Evolutionary conservation across 805 yeast genomes (phyloP).

Genomic region (Ogataea degrootiae): DNA sequence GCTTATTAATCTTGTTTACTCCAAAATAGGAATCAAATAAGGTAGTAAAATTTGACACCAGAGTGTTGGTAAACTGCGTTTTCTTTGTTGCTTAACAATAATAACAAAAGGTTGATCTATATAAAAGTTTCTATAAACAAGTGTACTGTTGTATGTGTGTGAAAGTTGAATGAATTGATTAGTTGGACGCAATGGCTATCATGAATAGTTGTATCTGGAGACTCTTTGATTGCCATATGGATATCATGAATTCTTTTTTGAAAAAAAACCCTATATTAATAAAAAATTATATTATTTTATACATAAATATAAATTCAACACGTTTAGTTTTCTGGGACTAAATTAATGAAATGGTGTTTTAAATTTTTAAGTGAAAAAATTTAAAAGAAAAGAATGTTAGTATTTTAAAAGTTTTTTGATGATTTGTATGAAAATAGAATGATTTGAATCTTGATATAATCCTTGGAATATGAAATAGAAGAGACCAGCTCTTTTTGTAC

Average conservation of each 20-base stretch:
- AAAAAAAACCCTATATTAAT: slow-evolving; percentile 23
- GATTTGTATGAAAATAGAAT: no score
- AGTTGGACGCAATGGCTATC: no score
- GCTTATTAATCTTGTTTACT: slow-evolving; percentile 75
- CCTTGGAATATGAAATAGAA: background rate
- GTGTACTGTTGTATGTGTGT: background rate
- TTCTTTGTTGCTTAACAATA: background rate
- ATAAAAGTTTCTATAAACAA: no score
- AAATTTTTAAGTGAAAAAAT: background rate
- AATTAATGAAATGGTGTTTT: background rate
- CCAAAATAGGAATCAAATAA: slow-evolving; percentile 84
- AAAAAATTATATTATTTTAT: slow-evolving; percentile 21
- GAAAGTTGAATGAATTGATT: background rate
- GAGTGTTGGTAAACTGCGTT: slow-evolving; percentile 85
- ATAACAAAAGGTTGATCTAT: background rate
- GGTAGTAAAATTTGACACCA: slow-evolving; percentile 61
- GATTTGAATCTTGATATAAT: background rate
- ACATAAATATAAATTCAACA: slow-evolving; percentile 23
- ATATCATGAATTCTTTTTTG: background rate
- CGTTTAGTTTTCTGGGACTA: slow-evolving; percentile 68
- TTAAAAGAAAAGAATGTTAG: slow-evolving; percentile 4
- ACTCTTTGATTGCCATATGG: no score
- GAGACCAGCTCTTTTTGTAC: background rate
- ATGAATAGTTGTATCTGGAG: no score
- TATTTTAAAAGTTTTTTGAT: background rate